Evolutionary conservation across 192 early-diverging fungal genomes (phyloP).

Genomic region (Mortierella hygrophila): DNA sequence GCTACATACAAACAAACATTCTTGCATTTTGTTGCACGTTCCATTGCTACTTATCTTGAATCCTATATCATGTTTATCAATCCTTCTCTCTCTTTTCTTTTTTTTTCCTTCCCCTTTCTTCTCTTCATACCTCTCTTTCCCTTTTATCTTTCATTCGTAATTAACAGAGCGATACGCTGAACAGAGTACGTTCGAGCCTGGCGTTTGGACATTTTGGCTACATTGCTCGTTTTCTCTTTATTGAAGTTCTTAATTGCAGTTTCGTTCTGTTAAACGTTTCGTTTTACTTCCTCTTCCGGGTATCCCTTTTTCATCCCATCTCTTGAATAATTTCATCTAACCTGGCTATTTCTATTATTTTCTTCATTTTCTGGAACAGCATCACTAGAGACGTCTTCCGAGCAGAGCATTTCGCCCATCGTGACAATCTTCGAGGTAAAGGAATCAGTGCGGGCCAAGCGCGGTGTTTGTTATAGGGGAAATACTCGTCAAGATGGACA

Average conservation of each 20-base stretch:
- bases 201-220: neutral
- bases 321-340: neutral
- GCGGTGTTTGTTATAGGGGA: neutral
- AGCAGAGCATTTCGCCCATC: neutral
- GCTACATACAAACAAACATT: neutral
- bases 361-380: neutral
- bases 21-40: slow-evolving; percentile 3
- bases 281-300: neutral
- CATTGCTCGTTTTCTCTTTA: too few relatives aligned
- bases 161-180: neutral
- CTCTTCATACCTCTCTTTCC: neutral
- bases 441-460: neutral
- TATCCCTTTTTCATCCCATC: neutral
- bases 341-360: neutral
- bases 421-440: neutral
- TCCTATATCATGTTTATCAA: neutral
- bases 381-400: neutral
- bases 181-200: neutral
- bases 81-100: neutral
- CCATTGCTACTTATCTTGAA: neutral
- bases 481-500: neutral
- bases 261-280: neutral
- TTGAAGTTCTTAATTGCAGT: neutral
- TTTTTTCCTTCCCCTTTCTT: neutral
- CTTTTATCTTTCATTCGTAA: neutral